Conservation (phyloP, 345 rosid species). For the Gossypium raimondii region DNA sequence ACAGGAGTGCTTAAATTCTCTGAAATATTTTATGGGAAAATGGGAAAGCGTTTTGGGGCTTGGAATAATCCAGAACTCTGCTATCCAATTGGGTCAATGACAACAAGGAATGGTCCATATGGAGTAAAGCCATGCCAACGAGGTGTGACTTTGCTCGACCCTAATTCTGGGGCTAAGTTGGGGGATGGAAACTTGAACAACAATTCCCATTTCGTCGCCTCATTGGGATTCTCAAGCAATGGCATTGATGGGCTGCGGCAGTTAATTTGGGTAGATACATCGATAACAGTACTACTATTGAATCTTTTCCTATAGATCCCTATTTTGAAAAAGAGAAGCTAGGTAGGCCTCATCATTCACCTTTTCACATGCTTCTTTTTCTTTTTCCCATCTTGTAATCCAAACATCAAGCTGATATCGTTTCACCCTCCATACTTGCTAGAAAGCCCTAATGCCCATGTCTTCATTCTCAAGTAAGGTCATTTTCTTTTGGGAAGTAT, state of each 20-base stretch:
- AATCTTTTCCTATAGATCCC: slow-evolving; percentile 14
- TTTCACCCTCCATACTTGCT: not conserved
- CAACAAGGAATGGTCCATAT: slow-evolving; percentile 43
- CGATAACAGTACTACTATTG: slow-evolving; percentile 21
- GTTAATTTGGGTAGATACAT: slow-evolving; percentile 17
- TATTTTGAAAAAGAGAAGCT: not conserved
- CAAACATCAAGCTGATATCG: slow-evolving; percentile 5
- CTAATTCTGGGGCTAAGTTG: slow-evolving; percentile 34
- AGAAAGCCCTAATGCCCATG: no score
- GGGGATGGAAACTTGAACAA: slow-evolving; percentile 20
- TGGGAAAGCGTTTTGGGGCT: slow-evolving; percentile 83
- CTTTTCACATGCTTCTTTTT: slow-evolving; percentile 4
- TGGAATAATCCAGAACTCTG: slow-evolving; percentile 87
- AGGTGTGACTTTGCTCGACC: slow-evolving; percentile 30
- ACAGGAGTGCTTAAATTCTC: slow-evolving; percentile 71
- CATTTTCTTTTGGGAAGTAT: no score
- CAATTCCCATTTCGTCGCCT: slow-evolving; percentile 26
- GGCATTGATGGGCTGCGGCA: slow-evolving; percentile 20
- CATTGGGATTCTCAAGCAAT: slow-evolving; percentile 44
- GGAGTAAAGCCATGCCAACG: slow-evolving; percentile 66
- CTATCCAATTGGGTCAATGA: slow-evolving; percentile 34
- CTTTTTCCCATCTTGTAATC: not conserved
- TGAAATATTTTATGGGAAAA: slow-evolving; percentile 44
- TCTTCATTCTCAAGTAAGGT: no score
- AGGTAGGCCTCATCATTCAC: not conserved